A percentile compares a stretch with the other conserved stretches of the same genome.
Evolutionary conservation across 768 basidiomycete genomes (phyloP).

Genomic region (Exsudoporus frostii): DNA sequence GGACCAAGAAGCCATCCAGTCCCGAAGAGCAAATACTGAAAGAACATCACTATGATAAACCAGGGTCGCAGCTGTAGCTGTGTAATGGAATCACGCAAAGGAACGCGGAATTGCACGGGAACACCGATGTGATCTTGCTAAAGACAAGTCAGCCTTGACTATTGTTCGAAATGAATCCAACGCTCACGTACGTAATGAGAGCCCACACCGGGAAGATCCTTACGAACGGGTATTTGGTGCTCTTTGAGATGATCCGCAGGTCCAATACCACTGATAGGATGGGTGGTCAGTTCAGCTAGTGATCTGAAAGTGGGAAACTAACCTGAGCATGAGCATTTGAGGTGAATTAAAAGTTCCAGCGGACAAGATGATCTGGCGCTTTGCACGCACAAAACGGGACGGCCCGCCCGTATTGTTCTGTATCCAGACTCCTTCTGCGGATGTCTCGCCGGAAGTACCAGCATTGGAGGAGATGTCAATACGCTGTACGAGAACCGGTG

Average conservation of each 20-base stretch:
- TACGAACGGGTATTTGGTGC: not conserved
- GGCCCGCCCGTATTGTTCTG: not conserved
- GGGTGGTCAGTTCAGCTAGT: not conserved
- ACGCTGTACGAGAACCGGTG: not conserved
- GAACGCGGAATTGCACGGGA: constrained; percentile 32
- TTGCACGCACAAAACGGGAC: constrained; percentile 5
- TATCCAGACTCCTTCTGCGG: constrained; percentile 2
- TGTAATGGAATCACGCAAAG: constrained; percentile 8
- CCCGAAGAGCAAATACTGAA: not conserved
- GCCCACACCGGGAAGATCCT: constrained; percentile 22
- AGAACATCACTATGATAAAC: not conserved
- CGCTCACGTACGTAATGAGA: constrained; percentile 25
- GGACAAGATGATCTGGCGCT: constrained; percentile 27
- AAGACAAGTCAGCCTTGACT: not conserved
- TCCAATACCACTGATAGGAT: not conserved
- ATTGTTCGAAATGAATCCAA: not conserved
- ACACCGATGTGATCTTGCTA: constrained; percentile 41
- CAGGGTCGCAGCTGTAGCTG: not conserved
- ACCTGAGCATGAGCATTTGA: constrained; percentile 39
- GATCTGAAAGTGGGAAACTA: not conserved
- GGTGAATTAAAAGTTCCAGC: constrained; percentile 41
- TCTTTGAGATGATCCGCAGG: not conserved
- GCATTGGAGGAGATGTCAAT: not conserved
- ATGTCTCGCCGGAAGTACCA: not conserved
- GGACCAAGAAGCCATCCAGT: not conserved